These are phyloP conservation scores for Orbilia blumenaviensis DNA, from an alignment of 2,329 filamentous ascomycete species.

Conservation along the genomic window DNA sequence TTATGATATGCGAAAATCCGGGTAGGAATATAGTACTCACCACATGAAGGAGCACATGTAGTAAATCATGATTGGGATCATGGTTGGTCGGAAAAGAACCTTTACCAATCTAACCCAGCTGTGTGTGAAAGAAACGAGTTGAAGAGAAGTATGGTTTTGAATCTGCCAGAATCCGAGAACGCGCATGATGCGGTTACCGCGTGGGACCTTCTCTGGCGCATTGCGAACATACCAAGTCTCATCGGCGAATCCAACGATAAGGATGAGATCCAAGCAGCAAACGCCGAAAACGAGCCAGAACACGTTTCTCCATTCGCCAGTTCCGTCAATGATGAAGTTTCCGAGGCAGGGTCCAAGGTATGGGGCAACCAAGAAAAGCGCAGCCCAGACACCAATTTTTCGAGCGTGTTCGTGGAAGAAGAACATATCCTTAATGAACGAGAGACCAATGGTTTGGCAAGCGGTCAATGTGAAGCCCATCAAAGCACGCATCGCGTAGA, in stretches of 20 bases:
- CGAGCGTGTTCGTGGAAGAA: slow-evolving; percentile 69
- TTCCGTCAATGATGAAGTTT: slow-evolving; percentile 64
- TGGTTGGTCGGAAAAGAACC: slow-evolving; percentile 52
- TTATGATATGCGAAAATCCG: neutral
- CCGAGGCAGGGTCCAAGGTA: slow-evolving; percentile 63
- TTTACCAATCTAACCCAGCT: slow-evolving; percentile 55
- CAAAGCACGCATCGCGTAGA: slow-evolving; percentile 58
- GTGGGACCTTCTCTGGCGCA: slow-evolving; percentile 61
- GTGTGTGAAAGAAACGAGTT: slow-evolving; percentile 57
- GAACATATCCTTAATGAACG: slow-evolving; percentile 69
- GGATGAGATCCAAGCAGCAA: slow-evolving; percentile 59
- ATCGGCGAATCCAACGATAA: slow-evolving; percentile 63
- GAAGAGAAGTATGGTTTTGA: slow-evolving; percentile 57
- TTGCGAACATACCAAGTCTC: slow-evolving; percentile 66
- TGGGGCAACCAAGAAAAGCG: slow-evolving; percentile 22
- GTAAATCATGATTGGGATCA: slow-evolving; percentile 55
- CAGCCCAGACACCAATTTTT: slow-evolving; percentile 66
- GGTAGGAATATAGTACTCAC: slow-evolving; percentile 22
- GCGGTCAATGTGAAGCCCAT: slow-evolving; percentile 56
- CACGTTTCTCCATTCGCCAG: slow-evolving; percentile 63
- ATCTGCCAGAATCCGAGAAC: slow-evolving; percentile 60
- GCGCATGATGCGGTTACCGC: slow-evolving; percentile 56
- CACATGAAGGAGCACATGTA: slow-evolving; percentile 56
- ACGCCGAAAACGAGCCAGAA: slow-evolving; percentile 65
- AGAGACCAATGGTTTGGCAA: slow-evolving; percentile 64